These are phyloP conservation scores for Eragrostis nindensis DNA, from an alignment of 176 grass and related monocot species.

Conservation along the genomic window DNA sequence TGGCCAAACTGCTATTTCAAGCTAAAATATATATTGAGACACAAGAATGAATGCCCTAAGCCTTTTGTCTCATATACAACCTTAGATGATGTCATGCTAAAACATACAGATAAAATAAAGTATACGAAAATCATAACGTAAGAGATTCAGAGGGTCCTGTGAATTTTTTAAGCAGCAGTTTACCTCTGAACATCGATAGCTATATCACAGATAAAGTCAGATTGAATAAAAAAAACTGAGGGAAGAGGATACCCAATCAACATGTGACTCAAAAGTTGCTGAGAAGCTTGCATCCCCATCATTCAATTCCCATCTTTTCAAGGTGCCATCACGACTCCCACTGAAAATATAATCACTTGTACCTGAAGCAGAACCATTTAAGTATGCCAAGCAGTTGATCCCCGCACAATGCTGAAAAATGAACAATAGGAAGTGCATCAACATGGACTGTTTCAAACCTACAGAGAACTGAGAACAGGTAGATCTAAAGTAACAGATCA, in stretches of 20 bases:
- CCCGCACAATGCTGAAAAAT: conserved; percentile 90
- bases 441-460: conserved; percentile 24
- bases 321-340: conserved; percentile 89
- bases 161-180: not conserved
- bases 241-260: conserved; percentile 83
- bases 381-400: conserved; percentile 84
- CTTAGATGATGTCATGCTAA: not conserved
- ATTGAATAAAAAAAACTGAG: conserved; percentile 3
- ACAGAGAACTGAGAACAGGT: not conserved
- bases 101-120: not conserved
- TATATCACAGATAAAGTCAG: not conserved
- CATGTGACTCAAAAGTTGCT: conserved; percentile 96
- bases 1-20: not conserved
- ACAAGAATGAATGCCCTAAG: not conserved
- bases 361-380: conserved; percentile 65
- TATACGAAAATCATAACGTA: not conserved
- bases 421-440: conserved; percentile 39
- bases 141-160: not conserved
- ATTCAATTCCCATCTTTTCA: conserved; percentile 91
- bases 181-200: no score
- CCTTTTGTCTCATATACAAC: conserved; percentile 6
- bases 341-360: conserved; percentile 87
- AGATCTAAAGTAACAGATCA: not conserved
- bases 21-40: conserved; percentile 18
- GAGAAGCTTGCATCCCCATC: conserved; percentile 69